phyloP scores from a whole-genome alignment of 495 filamentous ascomycete genomes.

The Entonaema liquescens region DNA sequence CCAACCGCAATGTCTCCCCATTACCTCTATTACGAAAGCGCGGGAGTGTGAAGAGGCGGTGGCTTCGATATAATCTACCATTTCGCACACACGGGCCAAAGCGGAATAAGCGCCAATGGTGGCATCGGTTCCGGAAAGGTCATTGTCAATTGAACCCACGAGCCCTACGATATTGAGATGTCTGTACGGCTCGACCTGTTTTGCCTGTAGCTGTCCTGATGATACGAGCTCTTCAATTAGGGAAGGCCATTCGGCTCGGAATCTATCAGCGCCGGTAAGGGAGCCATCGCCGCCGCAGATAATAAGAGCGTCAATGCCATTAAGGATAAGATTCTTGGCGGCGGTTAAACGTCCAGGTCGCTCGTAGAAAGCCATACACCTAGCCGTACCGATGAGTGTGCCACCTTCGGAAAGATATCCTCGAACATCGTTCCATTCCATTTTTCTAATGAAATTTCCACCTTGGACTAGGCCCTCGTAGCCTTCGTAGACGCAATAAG shows the following conservation, averaged over 20 bases:
- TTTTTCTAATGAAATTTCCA: constrained; percentile 83
- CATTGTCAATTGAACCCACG: constrained; percentile 98
- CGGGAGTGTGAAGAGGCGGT: constrained; percentile 96
- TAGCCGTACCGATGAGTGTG: constrained; percentile 94
- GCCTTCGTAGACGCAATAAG: constrained; percentile 91
- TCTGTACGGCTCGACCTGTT: constrained; percentile 75
- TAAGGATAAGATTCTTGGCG: constrained; percentile 91
- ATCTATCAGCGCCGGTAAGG: constrained; percentile 94
- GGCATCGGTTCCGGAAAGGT: constrained; percentile 95
- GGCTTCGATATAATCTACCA: constrained; percentile 95
- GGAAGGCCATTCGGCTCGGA: constrained; percentile 89
- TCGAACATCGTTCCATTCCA: constrained; percentile 94
- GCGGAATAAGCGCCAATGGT: constrained; percentile 98
- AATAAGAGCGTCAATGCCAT: constrained; percentile 94
- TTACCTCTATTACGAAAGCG: constrained; percentile 98
- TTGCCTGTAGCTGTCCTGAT: constrained; percentile 69
- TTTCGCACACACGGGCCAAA: constrained; percentile 88
- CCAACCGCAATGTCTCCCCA: constrained; percentile 99
- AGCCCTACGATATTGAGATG: constrained; percentile 95
- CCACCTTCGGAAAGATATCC: constrained; percentile 95
- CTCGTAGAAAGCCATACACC: constrained; percentile 89
- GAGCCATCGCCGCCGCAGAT: constrained; percentile 98
- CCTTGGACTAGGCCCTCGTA: constrained; percentile 95
- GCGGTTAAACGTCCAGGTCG: constrained; percentile 80
- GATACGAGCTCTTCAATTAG: constrained; percentile 83